A percentile compares a stretch with the other conserved stretches of the same genome.
These are phyloP conservation scores for Steccherinum ochraceum DNA, from an alignment of 768 basidiomycete species.

Conservation along the genomic window DNA sequence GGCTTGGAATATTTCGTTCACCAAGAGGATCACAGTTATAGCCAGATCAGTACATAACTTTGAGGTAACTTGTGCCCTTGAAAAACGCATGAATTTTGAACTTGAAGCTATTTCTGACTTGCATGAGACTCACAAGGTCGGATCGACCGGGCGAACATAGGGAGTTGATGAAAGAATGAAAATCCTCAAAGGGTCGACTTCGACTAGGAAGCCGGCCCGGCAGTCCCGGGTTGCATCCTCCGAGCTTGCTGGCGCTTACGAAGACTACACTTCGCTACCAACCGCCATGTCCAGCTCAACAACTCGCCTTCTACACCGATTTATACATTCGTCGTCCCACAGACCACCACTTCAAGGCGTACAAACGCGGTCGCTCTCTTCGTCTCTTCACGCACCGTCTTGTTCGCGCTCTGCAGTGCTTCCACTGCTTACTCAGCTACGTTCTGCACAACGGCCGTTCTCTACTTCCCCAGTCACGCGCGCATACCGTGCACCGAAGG, in stretches of 20 bases:
- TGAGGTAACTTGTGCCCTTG: too few species aligned
- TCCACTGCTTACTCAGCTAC: background rate
- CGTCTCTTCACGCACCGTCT: background rate
- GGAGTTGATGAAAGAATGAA: too few species aligned
- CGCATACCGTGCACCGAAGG: conserved; percentile 35
- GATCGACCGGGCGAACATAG: too few species aligned
- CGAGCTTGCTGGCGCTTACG: background rate
- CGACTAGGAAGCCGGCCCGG: too few species aligned
- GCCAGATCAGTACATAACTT: too few species aligned
- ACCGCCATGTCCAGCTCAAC: background rate
- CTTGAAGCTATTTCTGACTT: too few species aligned
- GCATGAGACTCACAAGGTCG: too few species aligned
- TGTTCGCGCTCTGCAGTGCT: background rate
- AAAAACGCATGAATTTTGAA: too few species aligned
- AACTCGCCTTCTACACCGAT: background rate
- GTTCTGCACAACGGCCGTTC: conserved; percentile 5
- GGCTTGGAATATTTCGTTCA: too few species aligned
- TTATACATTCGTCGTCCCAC: background rate
- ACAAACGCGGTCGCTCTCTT: background rate
- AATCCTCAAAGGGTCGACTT: too few species aligned
- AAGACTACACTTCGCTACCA: background rate
- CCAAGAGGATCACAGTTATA: too few species aligned
- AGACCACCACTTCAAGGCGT: background rate
- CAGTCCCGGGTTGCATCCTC: too few species aligned
- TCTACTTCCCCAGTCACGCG: conserved; percentile 4